Percentiles rank a stretch among this genome's conserved stretches.
Evolutionary conservation across 352 stramenopile species (phyloP).

Genomic region (Blastocystis sp.): DNA sequence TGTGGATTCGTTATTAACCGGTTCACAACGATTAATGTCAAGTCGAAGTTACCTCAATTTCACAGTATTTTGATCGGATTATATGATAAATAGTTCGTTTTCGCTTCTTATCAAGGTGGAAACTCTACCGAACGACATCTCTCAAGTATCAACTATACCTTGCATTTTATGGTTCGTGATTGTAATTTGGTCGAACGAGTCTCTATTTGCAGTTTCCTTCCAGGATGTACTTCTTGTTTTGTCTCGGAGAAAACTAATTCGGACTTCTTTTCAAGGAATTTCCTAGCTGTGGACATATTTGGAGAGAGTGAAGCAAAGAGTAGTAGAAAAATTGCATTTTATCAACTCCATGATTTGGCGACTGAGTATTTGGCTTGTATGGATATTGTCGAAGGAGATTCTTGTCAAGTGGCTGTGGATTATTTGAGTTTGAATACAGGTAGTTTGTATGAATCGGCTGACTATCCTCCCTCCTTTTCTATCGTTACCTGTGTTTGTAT

Average conservation of each 20-base stretch:
- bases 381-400: neutral
- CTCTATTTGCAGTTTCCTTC: neutral
- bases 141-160: neutral
- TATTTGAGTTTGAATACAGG: neutral
- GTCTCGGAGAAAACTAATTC: neutral
- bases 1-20: neutral
- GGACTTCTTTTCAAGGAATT: neutral
- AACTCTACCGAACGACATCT: neutral
- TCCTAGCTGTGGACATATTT: neutral
- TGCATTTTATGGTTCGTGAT: neutral
- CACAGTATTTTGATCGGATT: neutral
- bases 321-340: neutral
- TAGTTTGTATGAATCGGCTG: neutral
- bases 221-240: neutral
- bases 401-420: neutral
- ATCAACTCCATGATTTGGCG: neutral
- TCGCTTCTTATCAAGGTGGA: neutral
- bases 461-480: neutral
- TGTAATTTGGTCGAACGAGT: neutral
- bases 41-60: neutral
- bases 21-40: neutral
- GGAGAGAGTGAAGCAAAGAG: neutral
- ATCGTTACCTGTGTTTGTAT: neutral
- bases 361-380: conserved; percentile 3
- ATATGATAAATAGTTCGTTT: neutral